Evolutionary conservation across 2,329 filamentous ascomycete genomes (phyloP).

Genomic region (Cordyceps javanica): DNA sequence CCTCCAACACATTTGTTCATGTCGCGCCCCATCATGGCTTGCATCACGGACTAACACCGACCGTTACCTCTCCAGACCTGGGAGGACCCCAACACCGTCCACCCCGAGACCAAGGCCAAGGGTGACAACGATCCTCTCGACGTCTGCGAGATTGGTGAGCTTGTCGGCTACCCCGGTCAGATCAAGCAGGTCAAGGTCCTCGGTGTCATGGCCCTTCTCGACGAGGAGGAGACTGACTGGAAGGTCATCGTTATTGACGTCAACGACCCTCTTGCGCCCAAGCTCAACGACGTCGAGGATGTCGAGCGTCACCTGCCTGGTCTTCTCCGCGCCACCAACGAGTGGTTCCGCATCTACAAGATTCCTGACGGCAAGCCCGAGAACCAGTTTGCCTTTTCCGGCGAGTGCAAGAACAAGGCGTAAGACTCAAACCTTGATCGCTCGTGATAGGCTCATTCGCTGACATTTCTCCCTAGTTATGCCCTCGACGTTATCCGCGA

Average conservation of each 20-base stretch:
- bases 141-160: constrained; percentile 98
- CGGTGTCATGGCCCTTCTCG: constrained; percentile 97
- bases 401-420: constrained; percentile 99
- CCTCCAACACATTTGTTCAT: background rate
- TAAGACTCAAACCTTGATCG: constrained; percentile 31
- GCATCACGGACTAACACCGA: constrained; percentile 14
- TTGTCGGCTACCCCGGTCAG: constrained; percentile 92
- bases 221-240: constrained; percentile 99
- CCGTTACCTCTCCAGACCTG: constrained; percentile 68
- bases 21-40: constrained; percentile 9
- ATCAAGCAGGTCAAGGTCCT: constrained; percentile 99
- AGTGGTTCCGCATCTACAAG: constrained; percentile 99
- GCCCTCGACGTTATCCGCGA: constrained; percentile 93
- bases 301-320: constrained; percentile 97
- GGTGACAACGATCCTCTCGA: constrained; percentile 99
- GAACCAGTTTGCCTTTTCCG: constrained; percentile 99
- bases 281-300: constrained; percentile 98
- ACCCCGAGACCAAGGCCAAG: constrained; percentile 99
- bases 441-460: constrained; percentile 8
- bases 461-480: constrained; percentile 49
- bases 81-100: constrained; percentile 94
- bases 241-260: constrained; percentile 99
- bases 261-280: constrained; percentile 91
- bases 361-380: constrained; percentile 99
- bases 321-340: constrained; percentile 94